Base-by-base conservation (phyloP, 2,329 filamentous ascomycete genomes). In the Cordyceps tenuipes region DNA sequence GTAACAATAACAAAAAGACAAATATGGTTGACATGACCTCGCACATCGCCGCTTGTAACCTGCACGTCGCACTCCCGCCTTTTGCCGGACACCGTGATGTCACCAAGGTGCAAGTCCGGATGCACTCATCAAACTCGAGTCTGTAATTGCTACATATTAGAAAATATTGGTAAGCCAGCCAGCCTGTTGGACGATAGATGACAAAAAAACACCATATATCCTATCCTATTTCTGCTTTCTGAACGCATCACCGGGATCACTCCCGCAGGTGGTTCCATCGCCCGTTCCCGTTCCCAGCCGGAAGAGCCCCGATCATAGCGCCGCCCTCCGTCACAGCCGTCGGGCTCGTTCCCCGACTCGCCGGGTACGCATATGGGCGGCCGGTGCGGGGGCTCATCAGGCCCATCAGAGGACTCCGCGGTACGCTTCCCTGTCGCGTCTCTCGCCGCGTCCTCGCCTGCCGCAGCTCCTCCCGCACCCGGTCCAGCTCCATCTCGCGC, bases 381-480 rank as follows among this genome's bases (percentile, higher is more conserved):
- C 46, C 52, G 17, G 68, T 58, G n/a, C 71, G 72, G 2, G 82
- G 82, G 62, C 81, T 83, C 73, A 82, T 78, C 57, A 82, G 72
- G 36, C 76, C 74, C 63, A 79, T 72, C 7, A 80, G 76, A n/a
- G 82, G 82, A 66, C 82, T 84, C 23, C 80, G 79, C 54, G 82
- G 82, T 23, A 83, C 81, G 64, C 82, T 84, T 57, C 72, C 75
- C 66, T 80, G 77, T 41, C 82, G 73, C 3, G 82, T 85, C 68
- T 83, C 81, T 50, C 82, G 74, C 6, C 82, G 77, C 19, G 75
- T 81, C 65, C 76, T 79, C 46, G 79, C 67, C 46, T 70, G 62
- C 8, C 74, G 73, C 29, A 83, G 66, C 67, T 85, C 82, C 17
- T 83, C 78, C 60, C 72, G 76, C 26, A 74, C 64, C 15, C 73